Evolutionary conservation across 1,139 yeast species (phyloP).

Genomic region (Yamadazyma buinensis): DNA sequence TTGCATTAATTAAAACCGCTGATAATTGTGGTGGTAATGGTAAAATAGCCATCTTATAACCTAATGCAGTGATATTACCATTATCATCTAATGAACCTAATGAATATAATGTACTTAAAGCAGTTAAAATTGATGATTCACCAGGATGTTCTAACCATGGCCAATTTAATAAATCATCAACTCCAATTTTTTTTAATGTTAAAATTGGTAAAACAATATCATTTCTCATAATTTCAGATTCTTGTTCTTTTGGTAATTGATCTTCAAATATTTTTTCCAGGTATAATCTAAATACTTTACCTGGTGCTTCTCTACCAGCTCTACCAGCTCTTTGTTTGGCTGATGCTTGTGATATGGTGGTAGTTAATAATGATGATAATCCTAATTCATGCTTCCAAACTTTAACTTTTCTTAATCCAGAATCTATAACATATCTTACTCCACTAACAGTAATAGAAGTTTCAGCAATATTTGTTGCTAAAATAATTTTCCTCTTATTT

Average conservation of each 20-base stretch:
- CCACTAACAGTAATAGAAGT: constrained; percentile 96
- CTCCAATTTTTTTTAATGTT: constrained; percentile 78
- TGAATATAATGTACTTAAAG: constrained; percentile 73
- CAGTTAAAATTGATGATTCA: constrained; percentile 67
- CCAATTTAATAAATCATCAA: constrained; percentile 81
- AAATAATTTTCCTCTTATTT: constrained; percentile 72
- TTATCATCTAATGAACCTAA: constrained; percentile 73
- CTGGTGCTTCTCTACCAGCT: constrained; percentile 94
- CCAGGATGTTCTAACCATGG: constrained; percentile 94
- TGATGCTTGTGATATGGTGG: constrained; percentile 90
- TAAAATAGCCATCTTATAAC: constrained; percentile 78
- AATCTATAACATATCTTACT: constrained; percentile 88
- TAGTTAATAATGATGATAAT: constrained; percentile 81
- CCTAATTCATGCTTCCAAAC: constrained; percentile 95
- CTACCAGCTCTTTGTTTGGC: constrained; percentile 97
- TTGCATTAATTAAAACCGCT: constrained; percentile 76
- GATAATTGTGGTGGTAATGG: constrained; percentile 92
- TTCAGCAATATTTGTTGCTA: constrained; percentile 95
- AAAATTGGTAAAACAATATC: constrained; percentile 82
- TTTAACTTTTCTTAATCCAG: constrained; percentile 88
- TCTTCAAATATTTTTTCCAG: constrained; percentile 61
- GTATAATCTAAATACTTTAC: constrained; percentile 84
- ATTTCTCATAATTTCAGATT: constrained; percentile 85
- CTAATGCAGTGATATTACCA: constrained; percentile 75
- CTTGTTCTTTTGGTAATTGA: constrained; percentile 71